Conservation (phyloP, 345 rosid genomes). For the Geranium brycei region DNA sequence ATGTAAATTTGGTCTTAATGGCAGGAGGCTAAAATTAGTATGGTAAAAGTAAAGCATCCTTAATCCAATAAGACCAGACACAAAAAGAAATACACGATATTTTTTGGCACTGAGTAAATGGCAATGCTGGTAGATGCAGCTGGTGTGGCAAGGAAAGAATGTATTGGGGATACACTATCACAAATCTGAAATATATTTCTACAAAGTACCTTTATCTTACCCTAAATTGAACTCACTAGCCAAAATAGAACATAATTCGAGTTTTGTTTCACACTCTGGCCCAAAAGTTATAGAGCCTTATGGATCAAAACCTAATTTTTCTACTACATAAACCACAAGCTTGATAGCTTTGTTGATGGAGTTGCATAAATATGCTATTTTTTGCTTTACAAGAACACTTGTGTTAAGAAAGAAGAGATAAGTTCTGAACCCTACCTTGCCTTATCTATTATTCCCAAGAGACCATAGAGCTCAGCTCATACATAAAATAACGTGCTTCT, state of each 20-base stretch:
- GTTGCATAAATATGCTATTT: too few species aligned
- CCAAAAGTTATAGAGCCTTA: neutral
- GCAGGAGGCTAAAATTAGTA: neutral
- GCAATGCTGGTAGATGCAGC: neutral
- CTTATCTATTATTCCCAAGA: too few species aligned
- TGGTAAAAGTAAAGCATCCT: neutral
- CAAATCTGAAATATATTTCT: too few species aligned
- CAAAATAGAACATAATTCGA: too few species aligned
- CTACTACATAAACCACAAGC: too few species aligned
- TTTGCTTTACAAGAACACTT: neutral
- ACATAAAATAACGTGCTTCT: neutral
- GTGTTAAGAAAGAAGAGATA: neutral
- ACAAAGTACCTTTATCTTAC: too few species aligned
- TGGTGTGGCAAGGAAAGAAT: neutral
- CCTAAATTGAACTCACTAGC: too few species aligned
- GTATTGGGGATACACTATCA: neutral
- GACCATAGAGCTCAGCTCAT: too few species aligned
- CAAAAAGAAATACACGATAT: neutral
- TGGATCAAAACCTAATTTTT: too few species aligned
- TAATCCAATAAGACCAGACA: neutral
- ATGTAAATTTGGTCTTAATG: neutral
- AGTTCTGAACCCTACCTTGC: too few species aligned
- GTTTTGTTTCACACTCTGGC: too few species aligned
- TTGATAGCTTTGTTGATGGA: too few species aligned
- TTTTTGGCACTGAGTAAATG: neutral